phyloP scores from a whole-genome alignment of 495 filamentous ascomycete species.

The Neurospora sp. region DNA sequence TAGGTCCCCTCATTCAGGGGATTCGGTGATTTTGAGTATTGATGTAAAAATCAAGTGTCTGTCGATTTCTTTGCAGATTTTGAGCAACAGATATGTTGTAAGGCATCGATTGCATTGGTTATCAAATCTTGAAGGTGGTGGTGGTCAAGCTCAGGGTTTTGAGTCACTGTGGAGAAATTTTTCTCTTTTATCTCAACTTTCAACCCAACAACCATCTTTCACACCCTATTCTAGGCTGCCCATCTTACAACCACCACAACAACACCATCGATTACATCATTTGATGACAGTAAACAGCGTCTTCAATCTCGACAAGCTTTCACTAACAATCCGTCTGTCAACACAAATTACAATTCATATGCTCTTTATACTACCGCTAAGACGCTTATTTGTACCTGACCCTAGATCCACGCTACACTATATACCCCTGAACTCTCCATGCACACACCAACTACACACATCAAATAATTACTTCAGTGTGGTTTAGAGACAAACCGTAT shows the following conservation, averaged over 20 bases:
- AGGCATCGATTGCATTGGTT: background rate
- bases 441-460: background rate
- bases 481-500: background rate
- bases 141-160: constrained; percentile 2
- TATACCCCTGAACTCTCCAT: background rate
- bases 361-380: background rate
- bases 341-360: background rate
- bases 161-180: constrained; percentile 15
- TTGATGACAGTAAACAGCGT: background rate
- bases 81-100: background rate
- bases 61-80: background rate
- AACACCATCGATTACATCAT: background rate
- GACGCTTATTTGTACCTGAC: background rate
- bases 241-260: background rate
- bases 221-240: background rate
- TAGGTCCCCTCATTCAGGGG: background rate
- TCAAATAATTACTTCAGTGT: background rate
- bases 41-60: background rate
- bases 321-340: background rate
- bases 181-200: constrained; percentile 7
- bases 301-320: background rate
- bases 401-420: background rate
- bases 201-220: background rate
- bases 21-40: background rate
- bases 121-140: background rate